phyloP scores from a whole-genome alignment of 805 yeast genomes.

The Cyberlindnera euphorbiae region DNA sequence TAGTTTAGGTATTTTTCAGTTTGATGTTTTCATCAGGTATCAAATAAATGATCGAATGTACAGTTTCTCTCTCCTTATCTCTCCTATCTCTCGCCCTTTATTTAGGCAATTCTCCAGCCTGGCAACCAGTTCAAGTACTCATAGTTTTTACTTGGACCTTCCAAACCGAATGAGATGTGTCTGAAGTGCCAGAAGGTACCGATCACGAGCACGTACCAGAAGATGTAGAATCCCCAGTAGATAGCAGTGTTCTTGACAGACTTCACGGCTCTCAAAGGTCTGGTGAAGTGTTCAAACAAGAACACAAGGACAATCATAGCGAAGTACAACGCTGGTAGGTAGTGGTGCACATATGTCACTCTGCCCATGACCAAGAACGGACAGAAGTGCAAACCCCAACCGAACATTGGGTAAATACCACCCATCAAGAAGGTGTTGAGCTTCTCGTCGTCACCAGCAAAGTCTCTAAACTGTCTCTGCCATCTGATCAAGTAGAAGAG shows the following conservation, averaged over 20 bases:
- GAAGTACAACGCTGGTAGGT: conserved; percentile 78
- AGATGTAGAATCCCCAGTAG: conserved; percentile 32
- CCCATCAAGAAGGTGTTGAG: conserved; percentile 57
- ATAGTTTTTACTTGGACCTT: conserved; percentile 37
- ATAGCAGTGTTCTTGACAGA: conserved; percentile 24
- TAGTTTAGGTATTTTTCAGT: too few species aligned
- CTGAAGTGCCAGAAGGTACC: conserved; percentile 56
- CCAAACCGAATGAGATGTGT: conserved; percentile 66
- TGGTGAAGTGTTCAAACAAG: conserved; percentile 40
- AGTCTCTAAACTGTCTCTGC: conserved; percentile 75
- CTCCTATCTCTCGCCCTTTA: too few species aligned
- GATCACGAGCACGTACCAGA: conserved; percentile 39
- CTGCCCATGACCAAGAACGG: conserved; percentile 82
- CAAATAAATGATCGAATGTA: too few species aligned
- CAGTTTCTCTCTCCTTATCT: too few species aligned
- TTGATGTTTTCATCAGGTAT: too few species aligned
- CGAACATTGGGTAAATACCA: conserved; percentile 74
- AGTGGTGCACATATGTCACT: conserved; percentile 83
- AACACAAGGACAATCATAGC: conserved; percentile 56
- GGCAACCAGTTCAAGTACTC: conserved; percentile 44
- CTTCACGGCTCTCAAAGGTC: conserved; percentile 19
- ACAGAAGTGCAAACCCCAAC: conserved; percentile 73
- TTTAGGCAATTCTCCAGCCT: conserved; percentile 40
- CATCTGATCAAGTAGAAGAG: conserved; percentile 45
- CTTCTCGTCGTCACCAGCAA: conserved; percentile 39